Percentiles rank a stretch among this genome's conserved stretches.
These are phyloP conservation scores for Ophiostoma himal-ulmi DNA, from an alignment of 2,329 filamentous ascomycete species.

Conservation along the genomic window DNA sequence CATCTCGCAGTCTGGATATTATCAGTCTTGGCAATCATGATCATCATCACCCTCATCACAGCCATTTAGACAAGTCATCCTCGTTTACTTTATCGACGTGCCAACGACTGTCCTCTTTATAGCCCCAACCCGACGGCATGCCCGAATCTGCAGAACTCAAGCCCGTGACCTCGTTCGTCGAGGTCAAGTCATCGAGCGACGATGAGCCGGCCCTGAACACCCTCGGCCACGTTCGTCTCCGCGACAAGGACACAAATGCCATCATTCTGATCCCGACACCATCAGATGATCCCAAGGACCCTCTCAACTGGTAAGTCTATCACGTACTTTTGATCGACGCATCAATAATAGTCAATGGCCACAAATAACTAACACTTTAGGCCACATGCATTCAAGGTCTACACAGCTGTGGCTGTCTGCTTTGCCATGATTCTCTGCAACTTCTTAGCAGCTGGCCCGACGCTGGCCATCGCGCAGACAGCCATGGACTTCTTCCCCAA, in stretches of 20 bases:
- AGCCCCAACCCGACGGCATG: neutral
- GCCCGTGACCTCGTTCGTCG: neutral
- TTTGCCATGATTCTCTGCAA: constrained; percentile 52
- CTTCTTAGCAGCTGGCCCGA: constrained; percentile 51
- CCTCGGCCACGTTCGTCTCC: constrained; percentile 40
- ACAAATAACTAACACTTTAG: neutral
- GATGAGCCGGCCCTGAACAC: constrained; percentile 25
- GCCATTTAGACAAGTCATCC: too few relatives aligned
- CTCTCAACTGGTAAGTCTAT: constrained; percentile 43
- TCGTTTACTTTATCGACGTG: too few relatives aligned
- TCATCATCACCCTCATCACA: neutral
- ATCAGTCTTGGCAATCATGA: neutral
- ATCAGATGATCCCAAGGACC: constrained; percentile 47
- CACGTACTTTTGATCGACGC: neutral
- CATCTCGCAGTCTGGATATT: neutral
- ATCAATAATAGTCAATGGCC: neutral
- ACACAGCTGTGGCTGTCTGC: constrained; percentile 46
- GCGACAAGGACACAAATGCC: constrained; percentile 40
- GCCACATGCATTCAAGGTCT: constrained; percentile 39
- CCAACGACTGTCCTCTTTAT: neutral
- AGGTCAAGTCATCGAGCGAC: constrained; percentile 12
- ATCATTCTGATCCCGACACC: constrained; percentile 49
- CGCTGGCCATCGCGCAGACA: constrained; percentile 45
- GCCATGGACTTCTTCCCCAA: constrained; percentile 44
- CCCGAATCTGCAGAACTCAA: constrained; percentile 1